phyloP scores from a whole-genome alignment of 441 rosid genomes.

The Arabidopsis lyrata region DNA sequence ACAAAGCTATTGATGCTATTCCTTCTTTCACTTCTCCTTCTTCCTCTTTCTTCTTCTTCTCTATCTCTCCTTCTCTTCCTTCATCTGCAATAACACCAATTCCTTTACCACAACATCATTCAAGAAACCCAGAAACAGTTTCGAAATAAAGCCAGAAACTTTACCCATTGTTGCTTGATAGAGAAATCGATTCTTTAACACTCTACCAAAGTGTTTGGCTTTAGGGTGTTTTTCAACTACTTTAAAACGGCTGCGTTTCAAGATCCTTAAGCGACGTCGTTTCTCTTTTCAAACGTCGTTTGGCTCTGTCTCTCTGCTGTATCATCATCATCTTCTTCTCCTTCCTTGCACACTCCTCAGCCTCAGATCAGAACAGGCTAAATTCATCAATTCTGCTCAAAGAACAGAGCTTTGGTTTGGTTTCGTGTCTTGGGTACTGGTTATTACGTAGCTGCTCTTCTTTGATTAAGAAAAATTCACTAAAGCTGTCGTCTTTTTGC shows the following conservation, averaged over 20 bases:
- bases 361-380: neutral
- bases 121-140: neutral
- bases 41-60: constrained; percentile 34
- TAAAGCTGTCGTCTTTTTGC: constrained; percentile 37
- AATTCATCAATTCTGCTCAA: neutral
- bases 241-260: neutral
- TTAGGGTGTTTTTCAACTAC: neutral
- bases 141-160: constrained; percentile 17
- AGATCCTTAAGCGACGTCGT: neutral
- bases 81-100: constrained; percentile 44
- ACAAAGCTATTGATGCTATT: constrained; percentile 83
- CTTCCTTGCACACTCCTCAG: too few relatives aligned
- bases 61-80: constrained; percentile 46
- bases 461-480: constrained; percentile 1
- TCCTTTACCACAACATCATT: neutral
- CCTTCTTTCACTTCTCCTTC: constrained; percentile 70
- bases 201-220: neutral
- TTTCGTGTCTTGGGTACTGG: neutral
- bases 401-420: neutral
- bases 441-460: neutral
- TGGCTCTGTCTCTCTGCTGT: neutral
- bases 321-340: neutral
- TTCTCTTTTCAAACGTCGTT: constrained; percentile 17
- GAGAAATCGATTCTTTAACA: constrained; percentile 17
- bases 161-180: constrained; percentile 44